Percentiles rank a stretch among this genome's conserved stretches.
Conservation (phyloP, 495 filamentous ascomycete species). For the Recurvomyces mirabilis region DNA sequence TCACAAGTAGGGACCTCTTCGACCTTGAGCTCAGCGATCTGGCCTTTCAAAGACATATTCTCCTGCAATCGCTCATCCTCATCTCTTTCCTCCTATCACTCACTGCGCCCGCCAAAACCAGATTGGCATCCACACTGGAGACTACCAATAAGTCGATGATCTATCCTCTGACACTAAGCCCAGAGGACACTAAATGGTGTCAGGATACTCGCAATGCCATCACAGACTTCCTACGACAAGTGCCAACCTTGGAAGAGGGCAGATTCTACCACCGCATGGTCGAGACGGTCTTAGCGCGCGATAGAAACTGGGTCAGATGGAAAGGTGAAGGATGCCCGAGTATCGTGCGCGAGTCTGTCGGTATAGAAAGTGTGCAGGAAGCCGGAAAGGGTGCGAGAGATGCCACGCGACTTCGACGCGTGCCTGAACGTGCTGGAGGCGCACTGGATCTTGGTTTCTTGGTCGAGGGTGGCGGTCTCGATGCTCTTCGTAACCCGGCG, state of each 20-base stretch:
- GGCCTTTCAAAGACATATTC: slow-evolving; percentile 82
- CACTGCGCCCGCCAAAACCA: slow-evolving; percentile 69
- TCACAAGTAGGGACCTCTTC: slow-evolving; percentile 90
- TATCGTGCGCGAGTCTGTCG: slow-evolving; percentile 64
- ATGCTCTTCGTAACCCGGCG: slow-evolving; percentile 46
- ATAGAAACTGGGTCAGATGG: slow-evolving; percentile 98
- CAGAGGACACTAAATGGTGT: slow-evolving; percentile 84
- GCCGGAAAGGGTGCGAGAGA: slow-evolving; percentile 54
- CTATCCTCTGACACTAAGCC: slow-evolving; percentile 61
- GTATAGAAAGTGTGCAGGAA: slow-evolving; percentile 50
- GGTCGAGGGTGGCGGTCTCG: slow-evolving; percentile 47
- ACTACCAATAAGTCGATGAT: slow-evolving; percentile 60
- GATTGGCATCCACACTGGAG: slow-evolving; percentile 53
- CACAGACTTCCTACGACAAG: slow-evolving; percentile 57
- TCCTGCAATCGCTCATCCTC: slow-evolving; percentile 88
- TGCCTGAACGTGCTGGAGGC: slow-evolving; percentile 55
- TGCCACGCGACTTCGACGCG: slow-evolving; percentile 52
- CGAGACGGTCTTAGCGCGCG: slow-evolving; percentile 82
- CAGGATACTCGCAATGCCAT: slow-evolving; percentile 59
- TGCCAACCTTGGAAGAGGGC: slow-evolving; percentile 52
- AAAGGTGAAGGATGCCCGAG: slow-evolving; percentile 85
- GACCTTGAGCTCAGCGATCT: slow-evolving; percentile 91
- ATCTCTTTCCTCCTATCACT: slow-evolving; percentile 87
- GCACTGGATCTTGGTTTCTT: slow-evolving; percentile 68
- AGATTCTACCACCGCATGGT: slow-evolving; percentile 93